Percentiles rank a stretch among this genome's conserved stretches.
phyloP scores from a whole-genome alignment of 2,329 filamentous ascomycete genomes.

The Fusarium solani-melongenae region DNA sequence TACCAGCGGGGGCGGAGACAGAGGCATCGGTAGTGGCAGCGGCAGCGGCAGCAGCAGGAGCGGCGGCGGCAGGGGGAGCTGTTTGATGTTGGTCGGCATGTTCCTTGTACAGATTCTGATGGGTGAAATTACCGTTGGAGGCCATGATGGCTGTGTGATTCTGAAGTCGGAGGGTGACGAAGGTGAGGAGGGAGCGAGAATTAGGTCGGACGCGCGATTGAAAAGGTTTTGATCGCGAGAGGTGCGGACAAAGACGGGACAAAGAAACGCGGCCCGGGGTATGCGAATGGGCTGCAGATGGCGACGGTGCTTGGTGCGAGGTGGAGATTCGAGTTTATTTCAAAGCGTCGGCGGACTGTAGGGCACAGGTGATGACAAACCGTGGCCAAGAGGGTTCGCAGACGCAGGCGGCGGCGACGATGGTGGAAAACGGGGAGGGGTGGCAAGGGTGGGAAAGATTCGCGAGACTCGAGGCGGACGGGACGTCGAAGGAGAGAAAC shows the following conservation, averaged over 20 bases:
- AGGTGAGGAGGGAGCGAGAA: conserved; percentile 31
- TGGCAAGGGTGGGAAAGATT: conserved; percentile 30
- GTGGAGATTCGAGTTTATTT: conserved; percentile 10
- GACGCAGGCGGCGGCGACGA: conserved; percentile 33
- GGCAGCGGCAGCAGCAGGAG: conserved; percentile 42
- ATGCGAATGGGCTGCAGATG: conserved; percentile 19
- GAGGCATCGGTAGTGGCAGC: conserved; percentile 44
- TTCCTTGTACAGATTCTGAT: conserved; percentile 56
- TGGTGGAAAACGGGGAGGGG: conserved; percentile 38
- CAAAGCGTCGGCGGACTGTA: conserved; percentile 25
- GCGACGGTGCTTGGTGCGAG: conserved; percentile 27
- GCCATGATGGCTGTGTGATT: conserved; percentile 57
- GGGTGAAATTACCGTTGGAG: conserved; percentile 66
- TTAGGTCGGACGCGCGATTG: conserved; percentile 32
- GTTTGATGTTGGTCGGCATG: conserved; percentile 52
- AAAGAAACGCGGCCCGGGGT: conserved; percentile 7
- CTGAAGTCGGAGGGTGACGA: conserved; percentile 18
- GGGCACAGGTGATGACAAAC: conserved; percentile 40
- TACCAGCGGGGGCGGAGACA: conserved; percentile 47
- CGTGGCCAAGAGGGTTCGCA: conserved; percentile 33
- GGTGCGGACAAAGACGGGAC: conserved; percentile 16
- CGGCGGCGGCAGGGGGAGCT: conserved; percentile 48
- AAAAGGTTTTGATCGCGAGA: conserved; percentile 32
- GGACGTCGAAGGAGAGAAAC: conserved; percentile 29
- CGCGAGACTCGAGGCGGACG: conserved; percentile 5